These are phyloP conservation scores for Zoysia matrella DNA, from an alignment of 202 grass and related monocot genomes.

Conservation along the genomic window DNA sequence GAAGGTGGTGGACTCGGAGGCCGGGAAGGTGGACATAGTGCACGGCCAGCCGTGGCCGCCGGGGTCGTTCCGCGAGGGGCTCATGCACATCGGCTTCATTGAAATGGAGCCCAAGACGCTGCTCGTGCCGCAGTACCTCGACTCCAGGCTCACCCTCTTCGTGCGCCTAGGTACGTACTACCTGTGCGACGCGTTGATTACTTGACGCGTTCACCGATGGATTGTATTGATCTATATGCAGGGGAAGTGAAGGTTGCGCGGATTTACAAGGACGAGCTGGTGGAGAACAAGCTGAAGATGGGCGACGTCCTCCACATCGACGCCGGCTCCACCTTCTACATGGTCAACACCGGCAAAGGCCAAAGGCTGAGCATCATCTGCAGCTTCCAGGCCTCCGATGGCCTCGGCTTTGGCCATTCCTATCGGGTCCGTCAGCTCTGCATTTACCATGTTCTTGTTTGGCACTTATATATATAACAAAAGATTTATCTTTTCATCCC, in stretches of 20 bases:
- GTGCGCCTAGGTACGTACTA: slow-evolving; percentile 58
- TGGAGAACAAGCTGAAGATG: slow-evolving; percentile 83
- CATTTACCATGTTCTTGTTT: background rate
- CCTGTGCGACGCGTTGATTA: background rate
- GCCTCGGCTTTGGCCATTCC: slow-evolving; percentile 57
- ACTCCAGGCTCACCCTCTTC: slow-evolving; percentile 77
- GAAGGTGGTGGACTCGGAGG: slow-evolving; percentile 83
- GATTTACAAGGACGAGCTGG: slow-evolving; percentile 68
- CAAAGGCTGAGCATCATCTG: slow-evolving; percentile 80
- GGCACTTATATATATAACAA: background rate
- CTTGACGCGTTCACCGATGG: background rate
- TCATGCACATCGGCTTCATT: slow-evolving; percentile 86
- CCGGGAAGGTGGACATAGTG: slow-evolving; percentile 71
- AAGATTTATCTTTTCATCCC: too few species aligned
- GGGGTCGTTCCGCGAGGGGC: slow-evolving; percentile 17
- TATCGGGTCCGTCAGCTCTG: slow-evolving; percentile 53
- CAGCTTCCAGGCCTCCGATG: slow-evolving; percentile 84
- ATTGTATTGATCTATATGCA: slow-evolving; percentile 11
- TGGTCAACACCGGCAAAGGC: slow-evolving; percentile 78
- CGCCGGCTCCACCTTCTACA: slow-evolving; percentile 83
- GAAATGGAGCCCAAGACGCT: slow-evolving; percentile 89
- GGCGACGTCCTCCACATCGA: slow-evolving; percentile 87
- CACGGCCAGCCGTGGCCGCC: slow-evolving; percentile 50
- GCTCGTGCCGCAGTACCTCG: slow-evolving; percentile 90
- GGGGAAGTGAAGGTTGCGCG: slow-evolving; percentile 83